phyloP scores from a whole-genome alignment of 345 rosid species.

The Arabidopsis arenosa region DNA sequence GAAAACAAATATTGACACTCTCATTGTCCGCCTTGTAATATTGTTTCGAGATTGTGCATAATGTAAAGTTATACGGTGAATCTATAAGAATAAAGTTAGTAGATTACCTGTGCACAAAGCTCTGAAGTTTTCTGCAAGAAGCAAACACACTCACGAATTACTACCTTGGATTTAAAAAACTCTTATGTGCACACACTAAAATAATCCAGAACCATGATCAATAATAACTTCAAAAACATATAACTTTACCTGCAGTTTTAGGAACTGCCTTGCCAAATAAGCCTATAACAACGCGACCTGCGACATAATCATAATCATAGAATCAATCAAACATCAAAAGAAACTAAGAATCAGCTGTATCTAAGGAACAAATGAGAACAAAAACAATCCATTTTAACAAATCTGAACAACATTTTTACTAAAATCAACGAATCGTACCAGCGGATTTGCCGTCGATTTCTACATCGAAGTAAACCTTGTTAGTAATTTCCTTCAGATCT shows the following conservation, averaged over 20 bases:
- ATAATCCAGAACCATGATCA: background rate
- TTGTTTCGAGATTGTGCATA: background rate
- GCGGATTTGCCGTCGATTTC: conserved; percentile 92
- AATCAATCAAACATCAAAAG: conserved; percentile 28
- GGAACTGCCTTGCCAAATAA: conserved; percentile 93
- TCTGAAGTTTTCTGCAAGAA: conserved; percentile 91
- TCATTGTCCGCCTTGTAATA: background rate
- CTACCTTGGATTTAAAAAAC: conserved; percentile 1
- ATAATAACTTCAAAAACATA: background rate
- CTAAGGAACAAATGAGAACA: background rate
- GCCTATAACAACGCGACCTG: conserved; percentile 91
- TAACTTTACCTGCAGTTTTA: conserved; percentile 72
- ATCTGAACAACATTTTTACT: background rate
- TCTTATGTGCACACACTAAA: background rate
- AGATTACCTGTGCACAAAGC: conserved; percentile 90
- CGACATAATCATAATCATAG: background rate
- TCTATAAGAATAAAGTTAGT: background rate
- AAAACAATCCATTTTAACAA: background rate
- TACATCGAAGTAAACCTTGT: conserved; percentile 91
- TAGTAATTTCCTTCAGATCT: conserved; percentile 73
- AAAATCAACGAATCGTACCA: conserved; percentile 53
- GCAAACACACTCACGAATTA: conserved; percentile 11
- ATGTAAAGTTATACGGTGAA: background rate
- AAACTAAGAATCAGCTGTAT: conserved; percentile 1
- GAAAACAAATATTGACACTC: background rate